Evolutionary conservation across 805 yeast species (phyloP).

Genomic region (Pichia occidentalis): DNA sequence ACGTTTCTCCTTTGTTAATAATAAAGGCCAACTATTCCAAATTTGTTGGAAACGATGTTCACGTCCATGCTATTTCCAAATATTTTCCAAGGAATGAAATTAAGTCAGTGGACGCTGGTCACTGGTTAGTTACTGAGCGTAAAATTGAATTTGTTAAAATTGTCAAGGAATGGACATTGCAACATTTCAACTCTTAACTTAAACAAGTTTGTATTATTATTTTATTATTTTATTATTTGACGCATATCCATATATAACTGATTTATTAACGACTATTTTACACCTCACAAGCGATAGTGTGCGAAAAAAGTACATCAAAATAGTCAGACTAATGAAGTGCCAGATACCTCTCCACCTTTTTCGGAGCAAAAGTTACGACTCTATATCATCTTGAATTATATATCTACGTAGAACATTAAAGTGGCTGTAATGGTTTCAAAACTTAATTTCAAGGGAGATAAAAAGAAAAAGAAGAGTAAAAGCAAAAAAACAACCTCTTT

Average conservation of each 20-base stretch:
- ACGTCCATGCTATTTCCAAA: conserved; percentile 12
- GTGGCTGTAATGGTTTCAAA: conserved; percentile 33
- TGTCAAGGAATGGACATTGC: conserved; percentile 42
- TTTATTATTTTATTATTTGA: neutral
- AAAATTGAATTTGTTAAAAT: conserved; percentile 63
- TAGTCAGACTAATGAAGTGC: no score
- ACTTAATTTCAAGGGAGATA: conserved; percentile 29
- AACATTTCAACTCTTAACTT: neutral
- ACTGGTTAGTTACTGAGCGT: conserved; percentile 85
- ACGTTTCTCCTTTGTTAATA: conserved; percentile 67
- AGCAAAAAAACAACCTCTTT: neutral
- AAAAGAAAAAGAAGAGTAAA: conserved; percentile 17
- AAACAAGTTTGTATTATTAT: neutral
- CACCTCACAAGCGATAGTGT: neutral
- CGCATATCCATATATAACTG: neutral
- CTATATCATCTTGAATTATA: no score
- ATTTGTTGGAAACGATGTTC: conserved; percentile 24
- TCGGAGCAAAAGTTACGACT: no score
- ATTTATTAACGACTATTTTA: neutral
- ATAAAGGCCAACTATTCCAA: conserved; percentile 66
- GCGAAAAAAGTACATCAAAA: no score
- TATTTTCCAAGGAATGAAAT: conserved; percentile 63
- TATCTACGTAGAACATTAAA: neutral
- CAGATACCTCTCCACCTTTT: no score
- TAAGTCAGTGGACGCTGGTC: conserved; percentile 72